Evolutionary conservation across 2,329 filamentous ascomycete species (phyloP), one percentile per base, ranked within the genome.

Genomic region (Fusarium mangiferae): DNA sequence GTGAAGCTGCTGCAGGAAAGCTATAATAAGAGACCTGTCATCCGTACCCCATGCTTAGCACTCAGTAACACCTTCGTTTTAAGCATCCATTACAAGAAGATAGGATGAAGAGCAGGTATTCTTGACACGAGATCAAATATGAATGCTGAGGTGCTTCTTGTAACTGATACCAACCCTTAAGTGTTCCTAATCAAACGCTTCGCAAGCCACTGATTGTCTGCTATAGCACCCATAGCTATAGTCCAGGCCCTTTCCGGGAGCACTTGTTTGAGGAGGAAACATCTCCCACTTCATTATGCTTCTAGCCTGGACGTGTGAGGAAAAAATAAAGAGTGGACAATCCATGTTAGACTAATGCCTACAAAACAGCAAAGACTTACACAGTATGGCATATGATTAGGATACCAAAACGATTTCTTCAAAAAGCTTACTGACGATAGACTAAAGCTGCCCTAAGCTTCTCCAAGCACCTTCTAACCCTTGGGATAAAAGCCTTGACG

Each of bases 151-250:
- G 15, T 13, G 5, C 24, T 55, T 42, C 30, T 22, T 35, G 41
- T 56, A 39, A 24, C 42, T 56, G 54, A 41, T 64, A 56, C 36
- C 17, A 44, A 39, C 28, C 17, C 26, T 51, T 51, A 69, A 56
- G 49, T 38, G 26, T 45, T 44, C 33, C 42, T 51, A 48, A 63
- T 64, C 51, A 41, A 64, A 51, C 45, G 38, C 42, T 26, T 41
- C 39, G 57, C 35, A 48, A 64, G 35, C 57, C 48, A 52, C 65
- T 51, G 44, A 20, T 42, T 41, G 20, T 38, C 24, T 49, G 22
- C 13, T 69, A 69, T 69, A 69, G 65, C 20, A 48, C 28, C 65
- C 65, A 59, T 55, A 52, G 48, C 45, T 60, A 51, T 69, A 69
- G n/a, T 49, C 42, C 33, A 33, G 38, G 17, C 38, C 15, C 38